These are phyloP conservation scores for Rhizopogon sp. DNA, from an alignment of 768 basidiomycete genomes.

Conservation along the genomic window DNA sequence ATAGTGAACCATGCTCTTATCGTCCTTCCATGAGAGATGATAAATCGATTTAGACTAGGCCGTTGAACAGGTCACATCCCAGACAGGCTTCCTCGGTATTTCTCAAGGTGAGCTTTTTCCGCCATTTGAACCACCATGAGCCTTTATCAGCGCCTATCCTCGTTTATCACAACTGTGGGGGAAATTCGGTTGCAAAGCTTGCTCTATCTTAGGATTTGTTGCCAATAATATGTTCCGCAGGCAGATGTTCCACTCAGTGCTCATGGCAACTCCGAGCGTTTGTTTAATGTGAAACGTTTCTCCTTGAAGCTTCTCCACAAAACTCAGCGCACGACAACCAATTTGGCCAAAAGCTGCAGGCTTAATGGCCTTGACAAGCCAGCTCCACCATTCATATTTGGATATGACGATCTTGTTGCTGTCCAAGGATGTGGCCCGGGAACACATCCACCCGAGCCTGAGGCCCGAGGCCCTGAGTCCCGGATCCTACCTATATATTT, in stretches of 20 bases:
- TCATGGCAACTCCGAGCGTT: slow-evolving; percentile 3
- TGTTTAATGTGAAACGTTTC: neutral
- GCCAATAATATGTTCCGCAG: neutral
- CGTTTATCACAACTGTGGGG: neutral
- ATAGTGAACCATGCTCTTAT: neutral
- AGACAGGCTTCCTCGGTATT: neutral
- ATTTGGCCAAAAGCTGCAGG: neutral
- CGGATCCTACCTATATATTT: slow-evolving; percentile 3
- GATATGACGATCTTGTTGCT: neutral
- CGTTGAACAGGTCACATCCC: neutral
- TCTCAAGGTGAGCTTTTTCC: slow-evolving; percentile 1
- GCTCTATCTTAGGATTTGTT: neutral
- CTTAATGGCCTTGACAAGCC: neutral
- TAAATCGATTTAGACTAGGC: neutral
- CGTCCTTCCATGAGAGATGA: neutral
- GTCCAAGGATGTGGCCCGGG: slow-evolving; percentile 1
- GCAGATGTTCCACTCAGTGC: neutral
- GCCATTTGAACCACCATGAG: neutral
- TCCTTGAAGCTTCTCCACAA: neutral
- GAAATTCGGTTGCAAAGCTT: neutral
- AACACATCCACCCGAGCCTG: slow-evolving; percentile 10
- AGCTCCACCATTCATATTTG: slow-evolving; percentile 4
- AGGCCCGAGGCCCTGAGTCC: slow-evolving; percentile 4
- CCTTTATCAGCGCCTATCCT: too few relatives aligned
- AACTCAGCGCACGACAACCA: neutral